Base-by-base conservation (phyloP, 331 rosid species). In the Malus hybrid region DNA sequence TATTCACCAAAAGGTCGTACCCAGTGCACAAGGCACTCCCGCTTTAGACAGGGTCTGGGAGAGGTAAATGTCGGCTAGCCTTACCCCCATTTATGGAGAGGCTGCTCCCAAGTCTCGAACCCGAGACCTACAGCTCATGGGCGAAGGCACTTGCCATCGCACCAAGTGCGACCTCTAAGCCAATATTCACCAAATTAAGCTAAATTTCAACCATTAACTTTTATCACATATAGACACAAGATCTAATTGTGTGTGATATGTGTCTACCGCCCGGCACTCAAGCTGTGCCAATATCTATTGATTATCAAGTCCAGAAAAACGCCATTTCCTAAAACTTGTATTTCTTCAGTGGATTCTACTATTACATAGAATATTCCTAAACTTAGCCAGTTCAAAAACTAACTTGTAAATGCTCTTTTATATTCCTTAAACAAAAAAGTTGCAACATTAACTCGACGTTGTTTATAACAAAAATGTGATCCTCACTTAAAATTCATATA, bases 181-280 rank as follows among this genome's bases (percentile, higher is more conserved):
- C 13, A n/a, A 72, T 36, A 60, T 36, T 72, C 76, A 72, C 39
- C 18, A 72, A 72, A 34, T 59, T 72, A 14, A n/a, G 56, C 29
- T 4, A 59, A 59, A 36, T 59, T 13, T 10, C 69, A 39, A 27
- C 76, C 6, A 3, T 3, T 36, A 22, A 22, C 55, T 22, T 72
- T 14, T 15, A 72, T 55, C 29, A 36, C 18, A 27, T 31, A 5
- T 16, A 11, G 75, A 32, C 31, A 22, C 3, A 54, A 54, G 15
- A 57, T 72, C 34, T 48, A 5, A 59, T 9, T 59, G 27, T 24
- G 24, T 60, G 19, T 16, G 6, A 12, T 32, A 2, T 31, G 12
- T 50, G 61, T 39, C 31, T 72, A 39, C 16, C 3, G 27, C 67
- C 56, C 18, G 5, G 7, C 7, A 61, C 36, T 72, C 10, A 39